phyloP scores from a whole-genome alignment of 805 yeast genomes.

The Ogataea trehalophila region DNA sequence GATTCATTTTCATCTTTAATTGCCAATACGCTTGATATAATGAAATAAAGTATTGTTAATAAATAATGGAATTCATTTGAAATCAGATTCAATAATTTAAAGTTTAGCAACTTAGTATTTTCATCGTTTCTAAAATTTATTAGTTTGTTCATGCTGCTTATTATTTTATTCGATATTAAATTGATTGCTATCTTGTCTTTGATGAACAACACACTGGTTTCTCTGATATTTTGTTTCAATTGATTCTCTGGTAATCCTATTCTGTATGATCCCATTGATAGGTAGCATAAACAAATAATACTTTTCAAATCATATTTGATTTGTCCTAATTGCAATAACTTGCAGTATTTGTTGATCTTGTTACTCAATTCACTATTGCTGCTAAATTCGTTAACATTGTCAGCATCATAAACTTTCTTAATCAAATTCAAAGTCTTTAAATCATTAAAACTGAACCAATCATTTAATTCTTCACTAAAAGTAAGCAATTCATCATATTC shows the following conservation, averaged over 20 bases:
- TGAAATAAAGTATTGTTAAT: slow-evolving; percentile 25
- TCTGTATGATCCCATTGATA: neutral
- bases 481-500: slow-evolving; percentile 32
- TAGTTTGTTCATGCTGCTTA: slow-evolving; percentile 4
- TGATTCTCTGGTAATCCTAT: too few relatives aligned
- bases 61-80: slow-evolving; percentile 27
- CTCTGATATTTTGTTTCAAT: too few relatives aligned
- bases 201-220: too few relatives aligned
- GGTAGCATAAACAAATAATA: slow-evolving; percentile 21
- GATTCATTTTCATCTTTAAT: slow-evolving; percentile 1
- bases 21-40: slow-evolving; percentile 12
- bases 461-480: slow-evolving; percentile 36
- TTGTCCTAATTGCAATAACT: too few relatives aligned
- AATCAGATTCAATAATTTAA: slow-evolving; percentile 8
- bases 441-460: slow-evolving; percentile 34
- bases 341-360: neutral
- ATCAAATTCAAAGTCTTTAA: slow-evolving; percentile 20
- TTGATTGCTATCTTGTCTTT: too few relatives aligned
- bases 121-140: slow-evolving; percentile 20
- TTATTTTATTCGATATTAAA: too few relatives aligned
- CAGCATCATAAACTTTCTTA: slow-evolving; percentile 4
- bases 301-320: slow-evolving; percentile 4
- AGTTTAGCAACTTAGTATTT: slow-evolving; percentile 1
- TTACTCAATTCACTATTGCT: neutral
- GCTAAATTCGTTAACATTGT: neutral